phyloP scores from a whole-genome alignment of 768 basidiomycete species.

The Strobilomyces confusus region DNA sequence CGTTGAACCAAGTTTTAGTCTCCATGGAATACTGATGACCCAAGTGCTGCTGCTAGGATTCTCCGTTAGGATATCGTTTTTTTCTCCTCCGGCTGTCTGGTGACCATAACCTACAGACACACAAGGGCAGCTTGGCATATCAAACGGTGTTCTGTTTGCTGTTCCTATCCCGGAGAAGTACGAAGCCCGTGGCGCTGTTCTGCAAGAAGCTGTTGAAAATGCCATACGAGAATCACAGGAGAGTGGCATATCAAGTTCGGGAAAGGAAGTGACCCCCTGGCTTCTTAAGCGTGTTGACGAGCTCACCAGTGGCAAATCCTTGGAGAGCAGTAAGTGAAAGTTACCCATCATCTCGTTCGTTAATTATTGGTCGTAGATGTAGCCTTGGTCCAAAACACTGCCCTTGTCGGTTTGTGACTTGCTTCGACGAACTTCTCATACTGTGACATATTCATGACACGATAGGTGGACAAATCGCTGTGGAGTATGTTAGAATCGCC shows the following conservation, averaged over 20 bases:
- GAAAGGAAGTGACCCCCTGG: constrained; percentile 96
- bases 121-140: constrained; percentile 65
- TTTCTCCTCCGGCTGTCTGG: background rate
- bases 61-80: constrained; percentile 52
- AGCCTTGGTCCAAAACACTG: constrained; percentile 86
- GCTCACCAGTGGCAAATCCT: constrained; percentile 70
- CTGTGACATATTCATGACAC: background rate
- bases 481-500: constrained; percentile 59
- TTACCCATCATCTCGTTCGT: background rate
- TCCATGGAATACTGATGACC: constrained; percentile 71
- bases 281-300: constrained; percentile 78
- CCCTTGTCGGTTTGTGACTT: constrained; percentile 61
- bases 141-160: constrained; percentile 77
- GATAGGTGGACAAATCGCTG: constrained; percentile 74
- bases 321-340: constrained; percentile 58
- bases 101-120: constrained; percentile 44
- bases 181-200: constrained; percentile 56
- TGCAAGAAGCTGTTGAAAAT: constrained; percentile 78
- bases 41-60: constrained; percentile 64
- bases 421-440: background rate
- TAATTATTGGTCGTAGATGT: constrained; percentile 51
- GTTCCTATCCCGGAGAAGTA: constrained; percentile 85
- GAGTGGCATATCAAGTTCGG: constrained; percentile 71
- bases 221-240: constrained; percentile 82
- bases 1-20: constrained; percentile 42